Percentiles rank a stretch among this genome's conserved stretches.
phyloP scores from a whole-genome alignment of 2,329 filamentous ascomycete species.

The Hypoxylon sp. region DNA sequence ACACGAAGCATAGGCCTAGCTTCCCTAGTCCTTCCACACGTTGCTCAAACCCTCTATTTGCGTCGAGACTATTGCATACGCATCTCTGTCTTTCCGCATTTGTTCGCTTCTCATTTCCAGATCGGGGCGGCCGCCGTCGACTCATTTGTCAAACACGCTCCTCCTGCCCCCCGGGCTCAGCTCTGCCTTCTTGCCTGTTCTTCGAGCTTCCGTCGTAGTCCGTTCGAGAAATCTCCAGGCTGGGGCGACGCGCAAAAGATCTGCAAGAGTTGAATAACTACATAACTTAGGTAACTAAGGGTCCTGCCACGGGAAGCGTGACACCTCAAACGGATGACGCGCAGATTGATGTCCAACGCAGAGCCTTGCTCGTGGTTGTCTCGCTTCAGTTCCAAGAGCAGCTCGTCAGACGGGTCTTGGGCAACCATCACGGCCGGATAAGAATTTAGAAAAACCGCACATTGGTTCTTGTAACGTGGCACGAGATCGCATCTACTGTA shows the following conservation, averaged over 20 bases:
- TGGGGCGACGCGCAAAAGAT: slow-evolving; percentile 5
- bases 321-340: slow-evolving; percentile 22
- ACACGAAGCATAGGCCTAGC: slow-evolving; percentile 27
- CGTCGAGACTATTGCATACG: slow-evolving; percentile 34
- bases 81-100: slow-evolving; percentile 43
- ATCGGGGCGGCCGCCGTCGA: slow-evolving; percentile 41
- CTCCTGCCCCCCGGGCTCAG: slow-evolving; percentile 23
- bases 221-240: slow-evolving; percentile 18
- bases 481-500: slow-evolving; percentile 37
- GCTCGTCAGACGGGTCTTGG: slow-evolving; percentile 9
- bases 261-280: slow-evolving; percentile 13
- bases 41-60: slow-evolving; percentile 39
- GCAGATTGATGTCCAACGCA: slow-evolving; percentile 30
- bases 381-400: slow-evolving; percentile 12
- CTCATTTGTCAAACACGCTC: slow-evolving; percentile 35
- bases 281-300: not conserved
- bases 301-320: slow-evolving; percentile 24
- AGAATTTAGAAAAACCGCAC: slow-evolving; percentile 31
- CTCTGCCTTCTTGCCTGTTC: slow-evolving; percentile 16
- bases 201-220: slow-evolving; percentile 32
- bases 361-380: slow-evolving; percentile 9
- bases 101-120: slow-evolving; percentile 53
- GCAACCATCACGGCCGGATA: slow-evolving; percentile 36
- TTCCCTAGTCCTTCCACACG: slow-evolving; percentile 21
- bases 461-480: slow-evolving; percentile 40